Evolutionary conservation across 164 flowering plant genomes (phyloP).

Genomic region (Umbilicus rupestris): DNA sequence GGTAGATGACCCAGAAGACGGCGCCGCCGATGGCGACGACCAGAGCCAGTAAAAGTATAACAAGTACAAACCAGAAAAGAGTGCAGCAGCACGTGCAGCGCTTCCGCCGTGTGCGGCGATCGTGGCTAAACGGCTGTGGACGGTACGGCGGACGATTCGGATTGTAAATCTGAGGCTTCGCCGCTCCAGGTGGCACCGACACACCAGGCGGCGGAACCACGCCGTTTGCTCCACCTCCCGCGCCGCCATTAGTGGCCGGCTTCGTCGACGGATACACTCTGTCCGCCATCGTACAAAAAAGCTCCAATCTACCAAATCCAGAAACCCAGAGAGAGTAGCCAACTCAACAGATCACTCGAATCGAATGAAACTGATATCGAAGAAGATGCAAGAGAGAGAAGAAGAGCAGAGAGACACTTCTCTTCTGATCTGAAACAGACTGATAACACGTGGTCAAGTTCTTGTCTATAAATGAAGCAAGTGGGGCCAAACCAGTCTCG

Average conservation of each 20-base stretch:
- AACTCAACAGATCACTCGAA: no score
- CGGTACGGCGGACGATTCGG: constrained; percentile 60
- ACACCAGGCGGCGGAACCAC: constrained; percentile 37
- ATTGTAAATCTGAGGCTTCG: constrained; percentile 59
- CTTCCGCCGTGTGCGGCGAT: constrained; percentile 13
- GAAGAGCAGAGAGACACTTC: not conserved
- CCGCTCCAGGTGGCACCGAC: constrained; percentile 4
- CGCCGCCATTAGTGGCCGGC: constrained; percentile 13
- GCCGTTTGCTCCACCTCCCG: no score
- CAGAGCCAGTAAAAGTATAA: constrained; percentile 35
- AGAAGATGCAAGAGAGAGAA: not conserved
- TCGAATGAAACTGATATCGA: not conserved
- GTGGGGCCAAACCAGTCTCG: not conserved
- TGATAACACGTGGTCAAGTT: not conserved
- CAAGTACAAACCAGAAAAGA: constrained; percentile 41
- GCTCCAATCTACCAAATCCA: not conserved
- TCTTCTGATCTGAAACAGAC: not conserved
- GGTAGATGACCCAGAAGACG: constrained; percentile 54
- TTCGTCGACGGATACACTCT: constrained; percentile 38
- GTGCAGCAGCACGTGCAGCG: constrained; percentile 50
- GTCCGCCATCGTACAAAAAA: constrained; percentile 28
- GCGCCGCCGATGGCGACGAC: constrained; percentile 45
- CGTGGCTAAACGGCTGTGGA: constrained; percentile 41
- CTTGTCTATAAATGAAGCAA: not conserved
- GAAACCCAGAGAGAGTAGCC: no score